A percentile compares a stretch with the other conserved stretches of the same genome.
phyloP scores from a whole-genome alignment of 345 rosid species.

The Citrus maxima region DNA sequence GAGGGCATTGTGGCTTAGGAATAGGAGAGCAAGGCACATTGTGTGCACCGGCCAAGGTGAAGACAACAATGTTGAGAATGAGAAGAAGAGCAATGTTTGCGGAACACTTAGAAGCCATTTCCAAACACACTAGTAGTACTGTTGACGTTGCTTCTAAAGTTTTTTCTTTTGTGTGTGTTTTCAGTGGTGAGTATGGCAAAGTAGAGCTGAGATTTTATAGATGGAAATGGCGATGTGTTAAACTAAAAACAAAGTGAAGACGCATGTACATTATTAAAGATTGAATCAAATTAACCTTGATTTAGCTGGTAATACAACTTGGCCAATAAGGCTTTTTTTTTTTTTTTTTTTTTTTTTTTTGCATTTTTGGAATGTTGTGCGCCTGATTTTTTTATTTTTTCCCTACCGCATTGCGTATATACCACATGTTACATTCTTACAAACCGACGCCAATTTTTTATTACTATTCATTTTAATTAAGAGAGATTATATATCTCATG shows the following conservation, averaged over 20 bases:
- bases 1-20: background rate
- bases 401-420: background rate
- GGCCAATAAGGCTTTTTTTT: slow-evolving; percentile 1
- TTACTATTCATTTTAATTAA: background rate
- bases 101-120: slow-evolving; percentile 26
- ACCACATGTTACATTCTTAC: background rate
- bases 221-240: background rate
- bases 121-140: too few relatives aligned
- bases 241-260: background rate
- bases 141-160: too few relatives aligned
- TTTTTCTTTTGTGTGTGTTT: background rate
- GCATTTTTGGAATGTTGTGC: slow-evolving; percentile 4
- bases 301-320: slow-evolving; percentile 20
- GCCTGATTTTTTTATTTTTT: background rate
- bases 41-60: slow-evolving; percentile 22
- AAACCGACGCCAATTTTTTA: background rate
- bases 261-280: slow-evolving; percentile 14
- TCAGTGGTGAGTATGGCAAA: background rate
- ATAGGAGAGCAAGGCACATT: background rate
- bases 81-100: slow-evolving; percentile 18
- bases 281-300: background rate
- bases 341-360: background rate
- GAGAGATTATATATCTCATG: background rate
- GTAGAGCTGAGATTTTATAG: slow-evolving; percentile 12
- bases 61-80: slow-evolving; percentile 19